Conservation (phyloP, 1,284 basidiomycete species). For the Sporisorium reilianum region DNA sequence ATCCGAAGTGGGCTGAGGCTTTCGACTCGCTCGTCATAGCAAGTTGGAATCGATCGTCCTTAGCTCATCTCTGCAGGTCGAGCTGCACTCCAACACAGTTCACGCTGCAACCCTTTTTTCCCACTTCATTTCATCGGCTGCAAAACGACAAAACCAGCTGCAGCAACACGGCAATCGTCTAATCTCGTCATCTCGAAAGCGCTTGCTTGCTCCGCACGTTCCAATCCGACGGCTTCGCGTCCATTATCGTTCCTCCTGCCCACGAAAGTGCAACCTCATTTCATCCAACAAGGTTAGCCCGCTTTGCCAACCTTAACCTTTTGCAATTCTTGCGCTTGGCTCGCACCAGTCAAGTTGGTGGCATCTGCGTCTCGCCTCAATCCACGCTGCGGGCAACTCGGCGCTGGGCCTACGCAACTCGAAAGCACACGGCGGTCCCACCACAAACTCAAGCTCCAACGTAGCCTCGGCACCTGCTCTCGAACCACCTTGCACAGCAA, state of each 20-base stretch:
- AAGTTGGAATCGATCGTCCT: constrained; percentile 14
- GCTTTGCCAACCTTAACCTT: constrained; percentile 39
- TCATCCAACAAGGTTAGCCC: constrained; percentile 32
- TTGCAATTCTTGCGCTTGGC: background rate
- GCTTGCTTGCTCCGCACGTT: constrained; percentile 14
- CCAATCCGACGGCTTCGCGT: constrained; percentile 35
- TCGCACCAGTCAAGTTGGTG: background rate
- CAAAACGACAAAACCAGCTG: background rate
- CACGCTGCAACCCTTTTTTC: constrained; percentile 5
- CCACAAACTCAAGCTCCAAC: constrained; percentile 13
- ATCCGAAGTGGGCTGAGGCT: constrained; percentile 10
- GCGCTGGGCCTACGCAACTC: background rate
- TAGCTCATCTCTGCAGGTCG: constrained; percentile 17
- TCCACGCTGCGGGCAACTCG: constrained; percentile 2
- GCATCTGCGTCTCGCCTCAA: constrained; percentile 8
- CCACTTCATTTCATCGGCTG: constrained; percentile 15
- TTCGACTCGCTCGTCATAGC: background rate
- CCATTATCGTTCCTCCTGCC: constrained; percentile 2
- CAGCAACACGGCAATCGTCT: constrained; percentile 27
- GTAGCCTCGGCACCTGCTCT: background rate
- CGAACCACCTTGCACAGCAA: constrained; percentile 5
- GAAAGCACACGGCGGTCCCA: constrained; percentile 26
- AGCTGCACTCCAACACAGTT: constrained; percentile 19
- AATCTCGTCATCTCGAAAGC: background rate
- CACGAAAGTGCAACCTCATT: constrained; percentile 33